Evolutionary conservation across 1,139 yeast genomes (phyloP).

Genomic region (Yamadazyma songkhlaensis): DNA sequence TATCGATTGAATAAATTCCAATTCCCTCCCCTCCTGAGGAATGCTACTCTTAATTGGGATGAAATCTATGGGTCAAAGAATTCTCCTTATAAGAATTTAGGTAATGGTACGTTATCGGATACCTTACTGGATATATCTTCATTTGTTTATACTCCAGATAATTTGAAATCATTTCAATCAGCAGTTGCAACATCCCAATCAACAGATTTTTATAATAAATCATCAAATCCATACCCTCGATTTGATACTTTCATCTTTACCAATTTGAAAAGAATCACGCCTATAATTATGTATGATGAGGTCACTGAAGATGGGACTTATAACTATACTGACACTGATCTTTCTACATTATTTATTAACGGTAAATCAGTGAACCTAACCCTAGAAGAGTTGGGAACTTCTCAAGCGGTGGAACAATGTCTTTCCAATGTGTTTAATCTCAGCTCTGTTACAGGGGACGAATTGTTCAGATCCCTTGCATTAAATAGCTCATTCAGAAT

Average conservation of each 20-base stretch:
- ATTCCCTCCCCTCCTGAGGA: slow-evolving; percentile 12
- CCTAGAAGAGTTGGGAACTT: not conserved
- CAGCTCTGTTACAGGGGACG: not conserved
- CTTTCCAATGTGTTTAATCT: slow-evolving; percentile 4
- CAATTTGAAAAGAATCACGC: slow-evolving; percentile 39
- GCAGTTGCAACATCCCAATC: slow-evolving; percentile 1
- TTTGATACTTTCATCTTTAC: slow-evolving; percentile 41
- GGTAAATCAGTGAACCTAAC: slow-evolving; percentile 14
- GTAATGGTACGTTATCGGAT: slow-evolving; percentile 29
- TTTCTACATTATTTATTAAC: slow-evolving; percentile 18
- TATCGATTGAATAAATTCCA: slow-evolving; percentile 34
- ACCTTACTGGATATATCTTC: slow-evolving; percentile 19
- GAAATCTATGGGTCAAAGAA: slow-evolving; percentile 5
- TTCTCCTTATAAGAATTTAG: slow-evolving; percentile 14
- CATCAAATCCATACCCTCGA: slow-evolving; percentile 33
- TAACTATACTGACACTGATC: slow-evolving; percentile 18
- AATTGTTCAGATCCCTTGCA: slow-evolving; percentile 16
- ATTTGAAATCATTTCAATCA: slow-evolving; percentile 13
- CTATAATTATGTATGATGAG: slow-evolving; percentile 30
- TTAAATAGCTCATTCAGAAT: slow-evolving; percentile 35
- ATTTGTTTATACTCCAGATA: slow-evolving; percentile 27
- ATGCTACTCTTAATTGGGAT: slow-evolving; percentile 7
- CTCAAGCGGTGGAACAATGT: slow-evolving; percentile 7
- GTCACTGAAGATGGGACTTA: slow-evolving; percentile 10
- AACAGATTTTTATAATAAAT: slow-evolving; percentile 20